Base-by-base conservation (phyloP, 306 rosid species). In the Quercus dentata region DNA sequence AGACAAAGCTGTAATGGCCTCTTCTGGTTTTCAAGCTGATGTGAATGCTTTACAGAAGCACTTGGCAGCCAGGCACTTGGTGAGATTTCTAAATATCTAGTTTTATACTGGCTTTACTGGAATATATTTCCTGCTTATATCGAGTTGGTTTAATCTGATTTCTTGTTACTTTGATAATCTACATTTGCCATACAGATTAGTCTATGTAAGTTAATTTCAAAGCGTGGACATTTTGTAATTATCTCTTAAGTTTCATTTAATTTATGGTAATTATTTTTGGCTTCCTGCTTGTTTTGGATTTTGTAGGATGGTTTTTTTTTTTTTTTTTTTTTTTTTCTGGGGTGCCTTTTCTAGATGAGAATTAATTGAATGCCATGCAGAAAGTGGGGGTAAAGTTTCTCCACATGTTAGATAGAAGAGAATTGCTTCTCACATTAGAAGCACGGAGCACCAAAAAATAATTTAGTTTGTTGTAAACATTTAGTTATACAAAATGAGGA, bases 1-100 rank as follows among this genome's bases (percentile, higher is more conserved):
- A 5, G 97, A 92, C 2, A 94, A 92, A 74, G 44, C 67, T 49
- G 91, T 88, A 70, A 83, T 94, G 94, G 98, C 97, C 33, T 92
- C 97, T 41, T 95, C 99, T 76, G 99, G 99, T 54, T 95, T 95
- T 86, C 99, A 95, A 89, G 99, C 99, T 71, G 99, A 95, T 84
- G 99, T 95, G 35, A 91, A 88, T 80, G 99, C 99, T 56, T 86
- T 95, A 78, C 98, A 95, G 49, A 95, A 95, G 91, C 88, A 65
- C 69, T 78, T 94, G 90, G 75, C 90, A 35, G 97, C 98, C 69
- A 90, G 84, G 85, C 98, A 94, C 78, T 87, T 82, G 96, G 99
- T 95, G 70, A 85, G 97, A 33, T 56, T 69, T 84, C 10, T 19
- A 80, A 13, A 54, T 23, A 25, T 64, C 75, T 72, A 15, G 62